Conservation (phyloP, 768 basidiomycete genomes). For the Kwoniella dejecticola region DNA sequence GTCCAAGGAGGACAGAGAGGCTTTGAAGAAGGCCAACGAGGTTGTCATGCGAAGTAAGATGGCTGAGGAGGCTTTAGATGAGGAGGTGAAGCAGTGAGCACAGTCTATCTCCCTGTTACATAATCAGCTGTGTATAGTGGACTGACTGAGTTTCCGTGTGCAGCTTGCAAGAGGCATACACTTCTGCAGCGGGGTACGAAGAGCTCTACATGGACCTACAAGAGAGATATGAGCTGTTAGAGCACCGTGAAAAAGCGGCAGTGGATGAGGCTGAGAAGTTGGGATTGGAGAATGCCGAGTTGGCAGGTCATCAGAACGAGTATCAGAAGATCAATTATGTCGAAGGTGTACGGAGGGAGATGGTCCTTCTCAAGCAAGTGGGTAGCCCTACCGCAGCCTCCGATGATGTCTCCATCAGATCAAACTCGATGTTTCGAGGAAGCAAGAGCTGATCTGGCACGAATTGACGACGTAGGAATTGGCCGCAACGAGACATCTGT, state of each 20-base stretch:
- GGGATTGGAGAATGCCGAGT: constrained; percentile 79
- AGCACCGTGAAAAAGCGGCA: constrained; percentile 72
- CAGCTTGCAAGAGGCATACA: constrained; percentile 62
- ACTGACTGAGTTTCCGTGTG: background rate
- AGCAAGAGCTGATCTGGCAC: background rate
- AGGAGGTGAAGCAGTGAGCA: constrained; percentile 70
- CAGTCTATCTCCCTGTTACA: background rate
- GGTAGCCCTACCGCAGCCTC: background rate
- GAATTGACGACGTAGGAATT: constrained; percentile 33
- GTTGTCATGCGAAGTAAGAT: constrained; percentile 55
- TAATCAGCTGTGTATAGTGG: background rate
- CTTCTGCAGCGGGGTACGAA: constrained; percentile 67
- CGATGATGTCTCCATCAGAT: no score
- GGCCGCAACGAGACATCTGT: constrained; percentile 38
- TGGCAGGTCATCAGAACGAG: constrained; percentile 79
- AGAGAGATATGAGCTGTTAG: constrained; percentile 67
- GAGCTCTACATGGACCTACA: constrained; percentile 69
- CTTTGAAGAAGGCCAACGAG: constrained; percentile 40
- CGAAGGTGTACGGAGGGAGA: constrained; percentile 75
- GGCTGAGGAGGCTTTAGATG: constrained; percentile 69
- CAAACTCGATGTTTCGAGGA: no score
- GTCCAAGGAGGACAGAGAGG: constrained; percentile 28
- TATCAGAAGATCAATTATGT: constrained; percentile 84
- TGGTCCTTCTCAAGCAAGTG: constrained; percentile 79
- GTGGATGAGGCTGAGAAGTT: constrained; percentile 77